phyloP scores from a whole-genome alignment of 2,329 filamentous ascomycete species.

The Coleophoma cylindrospora region DNA sequence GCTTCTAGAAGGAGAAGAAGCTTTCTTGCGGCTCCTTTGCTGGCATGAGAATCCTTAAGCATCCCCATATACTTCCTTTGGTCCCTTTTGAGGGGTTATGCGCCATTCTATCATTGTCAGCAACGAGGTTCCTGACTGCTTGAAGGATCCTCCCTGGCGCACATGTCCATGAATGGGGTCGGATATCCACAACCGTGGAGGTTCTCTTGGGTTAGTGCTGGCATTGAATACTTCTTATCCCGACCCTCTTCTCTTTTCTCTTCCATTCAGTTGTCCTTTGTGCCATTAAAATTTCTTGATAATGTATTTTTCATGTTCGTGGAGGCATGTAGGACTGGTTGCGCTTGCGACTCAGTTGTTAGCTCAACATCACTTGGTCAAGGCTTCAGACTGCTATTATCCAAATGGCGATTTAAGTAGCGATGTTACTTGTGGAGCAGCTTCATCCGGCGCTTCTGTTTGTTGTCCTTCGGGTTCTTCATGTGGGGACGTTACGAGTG shows the following conservation, averaged over 20 bases:
- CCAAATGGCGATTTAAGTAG: neutral
- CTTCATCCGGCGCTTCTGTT: neutral
- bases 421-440: neutral
- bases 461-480: neutral
- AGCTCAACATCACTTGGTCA: neutral
- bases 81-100: no score
- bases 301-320: neutral
- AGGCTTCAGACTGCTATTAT: neutral
- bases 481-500: neutral
- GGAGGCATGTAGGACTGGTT: neutral
- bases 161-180: no score
- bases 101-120: no score
- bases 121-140: no score
- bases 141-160: no score
- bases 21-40: no score
- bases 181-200: no score
- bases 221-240: no score
- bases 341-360: neutral
- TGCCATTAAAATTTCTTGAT: neutral
- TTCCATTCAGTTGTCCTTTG: neutral
- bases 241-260: neutral
- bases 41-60: no score
- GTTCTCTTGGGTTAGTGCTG: no score
- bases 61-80: no score
- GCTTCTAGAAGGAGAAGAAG: no score